These are phyloP conservation scores for Nicotiana tabacum DNA, from an alignment of 257 asterid genomes.

Conservation along the genomic window DNA sequence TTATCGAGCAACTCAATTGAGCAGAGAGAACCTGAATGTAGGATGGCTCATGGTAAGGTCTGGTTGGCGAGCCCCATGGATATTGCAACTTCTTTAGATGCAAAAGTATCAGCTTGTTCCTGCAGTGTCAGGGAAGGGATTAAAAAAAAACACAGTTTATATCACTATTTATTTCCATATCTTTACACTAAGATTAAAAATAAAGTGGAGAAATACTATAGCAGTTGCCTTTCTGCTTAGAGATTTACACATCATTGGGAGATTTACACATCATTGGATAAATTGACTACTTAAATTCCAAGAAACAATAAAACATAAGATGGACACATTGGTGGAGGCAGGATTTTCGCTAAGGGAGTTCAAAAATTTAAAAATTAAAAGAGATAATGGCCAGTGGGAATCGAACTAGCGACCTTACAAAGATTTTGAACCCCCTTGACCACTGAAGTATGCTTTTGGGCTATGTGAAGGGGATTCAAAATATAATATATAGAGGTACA, in stretches of 20 bases:
- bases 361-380: too few relatives aligned
- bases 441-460: too few relatives aligned
- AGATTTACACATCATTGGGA: background rate
- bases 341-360: too few relatives aligned
- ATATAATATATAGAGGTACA: too few relatives aligned
- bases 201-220: background rate
- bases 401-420: too few relatives aligned
- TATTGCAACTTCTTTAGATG: constrained; percentile 78
- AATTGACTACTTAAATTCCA: background rate
- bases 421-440: too few relatives aligned
- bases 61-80: constrained; percentile 82
- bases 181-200: background rate
- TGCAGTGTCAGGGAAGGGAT: constrained; percentile 30
- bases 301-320: background rate
- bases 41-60: constrained; percentile 52
- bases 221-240: background rate
- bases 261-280: background rate
- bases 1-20: constrained; percentile 14
- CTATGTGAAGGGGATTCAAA: too few relatives aligned
- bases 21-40: background rate
- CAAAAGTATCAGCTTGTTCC: constrained; percentile 85
- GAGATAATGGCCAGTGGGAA: too few relatives aligned
- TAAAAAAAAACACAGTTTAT: background rate
- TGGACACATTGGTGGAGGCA: background rate
- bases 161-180: background rate